phyloP scores from a whole-genome alignment of 2,329 filamentous ascomycete species.

The Stagonosporopsis rhizophila region DNA sequence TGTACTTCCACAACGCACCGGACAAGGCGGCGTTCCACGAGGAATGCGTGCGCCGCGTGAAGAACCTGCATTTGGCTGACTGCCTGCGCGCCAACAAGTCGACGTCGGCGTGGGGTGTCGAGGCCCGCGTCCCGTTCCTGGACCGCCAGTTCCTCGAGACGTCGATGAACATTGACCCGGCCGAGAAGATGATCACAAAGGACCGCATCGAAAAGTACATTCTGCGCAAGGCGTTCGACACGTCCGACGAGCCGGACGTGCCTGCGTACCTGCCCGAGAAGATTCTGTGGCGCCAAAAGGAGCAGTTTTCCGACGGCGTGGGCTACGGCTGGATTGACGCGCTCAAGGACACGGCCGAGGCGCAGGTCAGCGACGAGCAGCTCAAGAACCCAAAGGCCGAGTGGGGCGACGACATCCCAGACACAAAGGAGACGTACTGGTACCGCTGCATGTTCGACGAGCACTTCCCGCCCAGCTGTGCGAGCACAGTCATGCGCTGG shows the following conservation, averaged over 20 bases:
- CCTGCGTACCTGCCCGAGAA: conserved; percentile 91
- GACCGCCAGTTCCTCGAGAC: conserved; percentile 96
- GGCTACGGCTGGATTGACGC: conserved; percentile 99
- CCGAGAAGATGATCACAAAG: conserved; percentile 85
- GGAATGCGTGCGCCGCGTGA: conserved; percentile 91
- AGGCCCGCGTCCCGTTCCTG: conserved; percentile 96
- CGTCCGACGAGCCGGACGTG: conserved; percentile 78
- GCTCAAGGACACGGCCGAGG: conserved; percentile 91
- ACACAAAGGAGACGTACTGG: conserved; percentile 98
- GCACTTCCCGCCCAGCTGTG: conserved; percentile 92
- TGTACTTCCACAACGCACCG: conserved; percentile 97
- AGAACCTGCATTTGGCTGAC: conserved; percentile 96
- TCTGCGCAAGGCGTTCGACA: conserved; percentile 96
- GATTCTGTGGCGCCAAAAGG: conserved; percentile 98
- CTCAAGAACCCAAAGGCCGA: conserved; percentile 98
- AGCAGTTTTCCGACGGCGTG: conserved; percentile 98
- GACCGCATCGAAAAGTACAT: conserved; percentile 97
- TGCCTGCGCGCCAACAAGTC: conserved; percentile 99
- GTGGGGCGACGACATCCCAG: conserved; percentile 91
- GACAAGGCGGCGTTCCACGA: conserved; percentile 92
- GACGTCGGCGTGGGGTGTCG: conserved; percentile 95
- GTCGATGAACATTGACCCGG: conserved; percentile 90
- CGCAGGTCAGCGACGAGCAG: conserved; percentile 93
- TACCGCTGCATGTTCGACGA: conserved; percentile 99
- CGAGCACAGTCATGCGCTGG: conserved; percentile 94